Base-by-base conservation (phyloP, 2,329 filamentous ascomycete genomes). In the Aulographum hederae region DNA sequence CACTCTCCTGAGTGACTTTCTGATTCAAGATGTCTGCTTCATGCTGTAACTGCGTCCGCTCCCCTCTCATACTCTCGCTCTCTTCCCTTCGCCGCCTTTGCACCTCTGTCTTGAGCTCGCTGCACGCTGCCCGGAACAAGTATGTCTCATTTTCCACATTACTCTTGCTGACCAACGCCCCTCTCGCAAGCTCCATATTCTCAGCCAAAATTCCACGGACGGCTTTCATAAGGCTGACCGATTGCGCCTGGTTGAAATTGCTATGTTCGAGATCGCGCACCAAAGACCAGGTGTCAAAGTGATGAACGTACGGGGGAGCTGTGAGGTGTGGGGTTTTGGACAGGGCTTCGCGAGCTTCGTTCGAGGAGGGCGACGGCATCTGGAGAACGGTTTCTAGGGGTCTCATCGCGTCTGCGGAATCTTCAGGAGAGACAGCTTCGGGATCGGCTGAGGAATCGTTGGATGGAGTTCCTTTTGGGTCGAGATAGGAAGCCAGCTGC, bases 131-230 rank as follows among this genome's bases (percentile, higher is more conserved):
- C 32, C 78, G 71, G 60, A 98, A 98, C 8, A 98, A 66, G 49
- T 98, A 98, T 5, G 75, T 75, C 54, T 94, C 80, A 51, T 95
- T 98, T 49, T 95, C 86, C 23, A 93, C 78, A 45, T 93, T 81
- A 28, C 76, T 82, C 54, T 93, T 94, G 51, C 76, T 82, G 8
- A 94, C 79, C 6, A 95, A 61, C 3, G 73, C 78, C 30, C 73
- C 65, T 46, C 78, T 77, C 29, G 89, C 89, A 11, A 84, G 61
- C 34, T 82, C 73, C 35, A 95, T 64, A 47, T 95, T 91, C 14
- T 73, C 61, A 6, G 76, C 73, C 11, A 98, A 58, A 31, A 91
- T 63, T 3, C 65, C 65, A 15, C 86, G 73, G 34, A 95, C 73
- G 4, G 78, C 82, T 59, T 95, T 95, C 89, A 98, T 98, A 32